phyloP scores from a whole-genome alignment of 2,329 filamentous ascomycete species.

The Verticillium zaregamsianum region DNA sequence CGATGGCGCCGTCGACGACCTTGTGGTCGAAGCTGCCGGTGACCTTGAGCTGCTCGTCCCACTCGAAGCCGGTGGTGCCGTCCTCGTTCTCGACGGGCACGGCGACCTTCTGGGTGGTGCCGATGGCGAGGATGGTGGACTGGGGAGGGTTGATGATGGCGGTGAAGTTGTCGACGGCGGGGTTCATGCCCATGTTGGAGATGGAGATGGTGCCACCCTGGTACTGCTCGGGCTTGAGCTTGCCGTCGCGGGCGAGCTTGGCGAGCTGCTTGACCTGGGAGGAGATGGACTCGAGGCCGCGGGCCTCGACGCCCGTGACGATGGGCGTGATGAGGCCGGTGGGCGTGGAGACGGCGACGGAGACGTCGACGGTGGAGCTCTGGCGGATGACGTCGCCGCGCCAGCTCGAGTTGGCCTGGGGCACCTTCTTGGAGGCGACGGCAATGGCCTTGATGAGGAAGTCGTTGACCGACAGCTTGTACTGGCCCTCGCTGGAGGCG shows the following conservation, averaged over 20 bases:
- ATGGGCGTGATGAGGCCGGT: slow-evolving; percentile 96
- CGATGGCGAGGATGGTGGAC: slow-evolving; percentile 90
- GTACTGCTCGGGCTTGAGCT: slow-evolving; percentile 99
- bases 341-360: slow-evolving; percentile 91
- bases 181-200: slow-evolving; percentile 99
- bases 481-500: slow-evolving; percentile 80
- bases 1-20: slow-evolving; percentile 93
- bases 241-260: slow-evolving; percentile 92
- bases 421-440: slow-evolving; percentile 86
- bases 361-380: slow-evolving; percentile 90
- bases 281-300: slow-evolving; percentile 86
- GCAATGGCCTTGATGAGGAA: slow-evolving; percentile 97
- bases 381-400: slow-evolving; percentile 85
- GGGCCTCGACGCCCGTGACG: slow-evolving; percentile 80
- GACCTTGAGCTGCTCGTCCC: slow-evolving; percentile 95
- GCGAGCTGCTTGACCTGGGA: slow-evolving; percentile 90
- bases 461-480: slow-evolving; percentile 99
- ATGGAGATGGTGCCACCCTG: slow-evolving; percentile 99
- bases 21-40: slow-evolving; percentile 98
- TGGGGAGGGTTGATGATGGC: slow-evolving; percentile 99
- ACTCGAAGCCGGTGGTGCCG: slow-evolving; percentile 69
- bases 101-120: slow-evolving; percentile 93
- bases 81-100: slow-evolving; percentile 82
- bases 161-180: slow-evolving; percentile 92
- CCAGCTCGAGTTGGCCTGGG: slow-evolving; percentile 95